Evolutionary conservation across 768 basidiomycete genomes (phyloP).

Genomic region (Amanita subjunquillea): DNA sequence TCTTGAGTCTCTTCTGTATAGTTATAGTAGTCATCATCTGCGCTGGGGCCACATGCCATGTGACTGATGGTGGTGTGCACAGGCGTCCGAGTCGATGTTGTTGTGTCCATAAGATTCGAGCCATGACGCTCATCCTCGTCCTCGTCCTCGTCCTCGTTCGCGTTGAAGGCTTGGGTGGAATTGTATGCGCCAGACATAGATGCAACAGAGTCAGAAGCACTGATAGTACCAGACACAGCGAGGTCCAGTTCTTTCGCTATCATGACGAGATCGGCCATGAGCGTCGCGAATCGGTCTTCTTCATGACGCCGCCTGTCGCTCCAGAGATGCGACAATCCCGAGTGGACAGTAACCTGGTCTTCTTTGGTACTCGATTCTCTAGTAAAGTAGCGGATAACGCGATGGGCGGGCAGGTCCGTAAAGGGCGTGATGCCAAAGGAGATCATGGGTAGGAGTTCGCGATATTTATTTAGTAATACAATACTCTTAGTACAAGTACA

Average conservation of each 20-base stretch:
- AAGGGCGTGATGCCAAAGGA: slow-evolving; percentile 3
- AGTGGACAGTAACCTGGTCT: neutral
- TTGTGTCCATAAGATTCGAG: neutral
- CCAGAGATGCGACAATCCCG: slow-evolving; percentile 3
- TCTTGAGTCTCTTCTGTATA: neutral
- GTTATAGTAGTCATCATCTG: neutral
- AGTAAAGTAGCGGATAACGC: slow-evolving; percentile 1
- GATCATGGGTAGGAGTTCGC: neutral
- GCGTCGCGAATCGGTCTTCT: neutral
- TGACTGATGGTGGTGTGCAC: neutral
- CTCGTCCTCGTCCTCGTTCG: neutral
- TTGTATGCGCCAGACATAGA: neutral
- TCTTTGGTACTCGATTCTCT: neutral
- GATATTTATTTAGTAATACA: neutral
- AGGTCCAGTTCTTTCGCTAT: slow-evolving; percentile 4
- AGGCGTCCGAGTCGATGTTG: neutral
- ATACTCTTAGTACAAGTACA: neutral
- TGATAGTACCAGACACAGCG: neutral
- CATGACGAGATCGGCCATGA: slow-evolving; percentile 1
- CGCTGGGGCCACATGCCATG: no score
- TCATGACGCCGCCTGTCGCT: slow-evolving; percentile 1
- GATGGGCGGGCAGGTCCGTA: slow-evolving; percentile 4
- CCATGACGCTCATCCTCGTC: neutral
- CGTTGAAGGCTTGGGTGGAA: neutral
- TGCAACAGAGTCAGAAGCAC: neutral